Conservation (phyloP, 495 filamentous ascomycete species). For the Neohortaea acidophila region DNA sequence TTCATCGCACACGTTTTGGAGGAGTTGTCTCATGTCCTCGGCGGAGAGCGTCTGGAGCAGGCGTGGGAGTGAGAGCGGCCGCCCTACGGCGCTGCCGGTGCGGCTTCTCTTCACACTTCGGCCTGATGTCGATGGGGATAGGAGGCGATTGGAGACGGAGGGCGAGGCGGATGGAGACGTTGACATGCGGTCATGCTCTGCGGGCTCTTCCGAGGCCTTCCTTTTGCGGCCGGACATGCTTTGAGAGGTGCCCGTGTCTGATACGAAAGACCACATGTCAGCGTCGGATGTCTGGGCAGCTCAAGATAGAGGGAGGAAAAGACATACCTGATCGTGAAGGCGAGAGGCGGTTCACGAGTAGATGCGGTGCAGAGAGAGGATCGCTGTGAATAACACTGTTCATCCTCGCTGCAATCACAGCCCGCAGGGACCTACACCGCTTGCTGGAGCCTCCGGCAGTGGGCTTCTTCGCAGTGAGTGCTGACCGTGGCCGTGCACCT, state of each 20-base stretch:
- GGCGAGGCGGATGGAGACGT: slow-evolving; percentile 70
- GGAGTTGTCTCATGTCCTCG: slow-evolving; percentile 61
- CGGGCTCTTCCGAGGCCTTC: slow-evolving; percentile 76
- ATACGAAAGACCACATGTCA: slow-evolving; percentile 40
- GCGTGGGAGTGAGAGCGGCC: slow-evolving; percentile 65
- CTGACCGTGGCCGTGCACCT: too few relatives aligned
- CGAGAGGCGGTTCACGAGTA: slow-evolving; percentile 58
- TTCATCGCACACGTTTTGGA: slow-evolving; percentile 76
- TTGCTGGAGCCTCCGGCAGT: too few relatives aligned
- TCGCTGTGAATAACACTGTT: slow-evolving; percentile 44
- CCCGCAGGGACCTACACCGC: too few relatives aligned
- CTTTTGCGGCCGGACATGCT: slow-evolving; percentile 51
- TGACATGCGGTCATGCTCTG: slow-evolving; percentile 64
- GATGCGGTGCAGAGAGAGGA: slow-evolving; percentile 61
- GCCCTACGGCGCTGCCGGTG: slow-evolving; percentile 50
- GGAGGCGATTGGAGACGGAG: slow-evolving; percentile 44
- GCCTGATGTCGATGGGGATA: slow-evolving; percentile 35
- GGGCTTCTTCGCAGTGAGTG: too few relatives aligned
- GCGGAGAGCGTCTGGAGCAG: slow-evolving; percentile 81
- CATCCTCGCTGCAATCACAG: slow-evolving; percentile 36
- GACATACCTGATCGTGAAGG: slow-evolving; percentile 54
- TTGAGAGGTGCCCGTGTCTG: slow-evolving; percentile 20
- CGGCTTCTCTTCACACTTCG: slow-evolving; percentile 49
- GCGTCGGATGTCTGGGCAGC: neutral
- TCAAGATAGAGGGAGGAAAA: slow-evolving; percentile 1